Evolutionary conservation across 306 rosid genomes (phyloP), one percentile per base, ranked within the genome.

Genomic region (Acacia acuminata): DNA sequence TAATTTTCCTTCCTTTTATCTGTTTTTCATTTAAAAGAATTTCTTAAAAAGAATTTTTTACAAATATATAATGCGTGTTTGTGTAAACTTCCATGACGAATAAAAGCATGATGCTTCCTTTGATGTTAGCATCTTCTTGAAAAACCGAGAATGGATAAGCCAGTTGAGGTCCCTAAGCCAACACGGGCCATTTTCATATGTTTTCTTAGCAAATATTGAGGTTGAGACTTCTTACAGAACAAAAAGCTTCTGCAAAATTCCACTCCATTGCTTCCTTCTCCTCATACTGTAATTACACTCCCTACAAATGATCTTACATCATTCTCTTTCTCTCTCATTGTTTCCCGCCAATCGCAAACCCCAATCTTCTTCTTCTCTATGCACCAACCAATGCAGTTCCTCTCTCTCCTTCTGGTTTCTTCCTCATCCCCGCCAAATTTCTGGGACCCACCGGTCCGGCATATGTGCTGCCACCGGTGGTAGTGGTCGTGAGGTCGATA

Each of bases 301-400:
- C 32, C 44, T 4, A 2, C 50, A 65, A 86, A 86, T 88, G 89
- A 80, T 77, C 0, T 75, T 83, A 22, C 79, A 71, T 56, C 76
- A 88, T 44, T 79, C 84, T 20, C 85, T 76, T 40, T 77, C 90
- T n/a, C 71, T 76, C 75, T 64, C 89, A 2, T 44, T 86, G 13
- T 76, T 75, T 69, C 83, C 83, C 83, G 77, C 88, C 88, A 78
- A 50, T 77, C 7, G 34, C 73, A 73, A 81, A 47, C 76, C 22
- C 24, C 80, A 44, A 32, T 22, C 55, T n/a, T 24, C n/a, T 48
- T 73, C 77, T 58, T 73, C 77, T 51, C 50, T 79, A 19, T 19
- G 74, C 55, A 40, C 73, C 58, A 7, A 38, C 34, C 71, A 11
- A 14, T 73, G 76, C 20, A 73, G 30, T 13, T 69, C 77, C 53